Conservation (phyloP, 2,329 filamentous ascomycete genomes). For the Camillea tinctor region DNA sequence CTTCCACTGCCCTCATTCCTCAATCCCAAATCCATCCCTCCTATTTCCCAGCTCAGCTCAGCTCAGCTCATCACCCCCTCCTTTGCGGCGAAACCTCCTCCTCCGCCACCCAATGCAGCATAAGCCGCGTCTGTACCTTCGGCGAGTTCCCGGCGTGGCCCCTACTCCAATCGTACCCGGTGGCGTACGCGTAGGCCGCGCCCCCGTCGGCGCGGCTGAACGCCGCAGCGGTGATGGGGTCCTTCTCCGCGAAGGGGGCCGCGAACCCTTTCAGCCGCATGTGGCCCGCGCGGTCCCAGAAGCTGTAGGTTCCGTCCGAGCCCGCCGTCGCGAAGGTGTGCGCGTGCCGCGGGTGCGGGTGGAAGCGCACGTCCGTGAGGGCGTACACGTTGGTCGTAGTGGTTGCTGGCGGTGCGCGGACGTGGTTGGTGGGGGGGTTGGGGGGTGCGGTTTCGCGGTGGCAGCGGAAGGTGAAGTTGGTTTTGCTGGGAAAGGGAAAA, state of each 20-base stretch:
- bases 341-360: constrained; percentile 26
- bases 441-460: constrained; percentile 27
- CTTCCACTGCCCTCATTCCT: no score
- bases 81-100: constrained; percentile 16
- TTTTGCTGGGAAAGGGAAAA: constrained; percentile 1
- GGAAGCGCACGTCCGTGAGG: constrained; percentile 34
- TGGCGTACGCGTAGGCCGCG: constrained; percentile 59
- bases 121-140: constrained; percentile 25
- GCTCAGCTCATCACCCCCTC: constrained; percentile 3
- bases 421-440: no score
- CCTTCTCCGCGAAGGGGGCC: constrained; percentile 37
- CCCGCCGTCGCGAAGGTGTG: constrained; percentile 34
- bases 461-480: constrained; percentile 33
- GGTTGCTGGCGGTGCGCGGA: not conserved
- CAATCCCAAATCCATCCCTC: no score
- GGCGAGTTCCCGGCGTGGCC: constrained; percentile 45
- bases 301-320: constrained; percentile 39
- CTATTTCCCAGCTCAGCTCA: no score
- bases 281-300: constrained; percentile 57
- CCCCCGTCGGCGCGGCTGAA: constrained; percentile 61
- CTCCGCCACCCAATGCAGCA: constrained; percentile 27
- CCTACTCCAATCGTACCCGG: constrained; percentile 73
- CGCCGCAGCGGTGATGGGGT: constrained; percentile 59
- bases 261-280: constrained; percentile 54
- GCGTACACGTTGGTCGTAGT: constrained; percentile 28